phyloP scores from a whole-genome alignment of 2,329 filamentous ascomycete genomes.

The Aureobasidium sp. region DNA sequence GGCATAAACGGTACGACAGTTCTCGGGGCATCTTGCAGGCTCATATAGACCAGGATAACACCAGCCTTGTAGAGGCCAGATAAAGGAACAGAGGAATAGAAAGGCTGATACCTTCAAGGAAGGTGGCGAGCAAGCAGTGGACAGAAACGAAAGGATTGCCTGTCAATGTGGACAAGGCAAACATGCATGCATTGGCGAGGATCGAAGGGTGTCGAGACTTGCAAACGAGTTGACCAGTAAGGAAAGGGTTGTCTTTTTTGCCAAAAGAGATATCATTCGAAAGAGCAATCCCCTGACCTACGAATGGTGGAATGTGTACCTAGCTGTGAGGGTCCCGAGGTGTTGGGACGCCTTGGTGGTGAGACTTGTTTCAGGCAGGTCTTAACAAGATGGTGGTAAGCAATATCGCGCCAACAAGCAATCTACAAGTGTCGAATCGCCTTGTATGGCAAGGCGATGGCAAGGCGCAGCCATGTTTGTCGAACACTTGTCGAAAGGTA shows the following conservation, averaged over 20 bases:
- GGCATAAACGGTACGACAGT: not conserved
- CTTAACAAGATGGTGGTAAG: not conserved
- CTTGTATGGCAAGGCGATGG: not conserved
- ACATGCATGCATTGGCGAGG: constrained; percentile 4
- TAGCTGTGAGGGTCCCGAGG: not conserved
- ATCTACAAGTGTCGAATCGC: not conserved
- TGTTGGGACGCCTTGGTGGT: not conserved
- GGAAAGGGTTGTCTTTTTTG: not conserved
- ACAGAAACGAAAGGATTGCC: not conserved
- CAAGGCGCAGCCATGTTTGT: not conserved
- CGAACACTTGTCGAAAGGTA: not conserved
- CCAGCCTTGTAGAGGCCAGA: not conserved
- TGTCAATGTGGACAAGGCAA: not conserved
- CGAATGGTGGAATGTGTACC: not conserved
- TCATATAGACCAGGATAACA: not conserved
- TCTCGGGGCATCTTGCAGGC: not conserved
- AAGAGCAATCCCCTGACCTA: not conserved
- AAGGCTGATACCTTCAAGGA: not conserved
- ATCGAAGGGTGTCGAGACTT: not conserved
- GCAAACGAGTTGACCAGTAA: not conserved
- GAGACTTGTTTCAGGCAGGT: constrained; percentile 1
- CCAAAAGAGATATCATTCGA: not conserved
- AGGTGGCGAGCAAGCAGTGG: not conserved
- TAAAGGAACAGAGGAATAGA: not conserved
- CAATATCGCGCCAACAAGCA: not conserved